Percentiles rank a stretch among this genome's conserved stretches.
These are phyloP conservation scores for Cercophora newfieldiana DNA, from an alignment of 495 filamentous ascomycete species.

Conservation along the genomic window DNA sequence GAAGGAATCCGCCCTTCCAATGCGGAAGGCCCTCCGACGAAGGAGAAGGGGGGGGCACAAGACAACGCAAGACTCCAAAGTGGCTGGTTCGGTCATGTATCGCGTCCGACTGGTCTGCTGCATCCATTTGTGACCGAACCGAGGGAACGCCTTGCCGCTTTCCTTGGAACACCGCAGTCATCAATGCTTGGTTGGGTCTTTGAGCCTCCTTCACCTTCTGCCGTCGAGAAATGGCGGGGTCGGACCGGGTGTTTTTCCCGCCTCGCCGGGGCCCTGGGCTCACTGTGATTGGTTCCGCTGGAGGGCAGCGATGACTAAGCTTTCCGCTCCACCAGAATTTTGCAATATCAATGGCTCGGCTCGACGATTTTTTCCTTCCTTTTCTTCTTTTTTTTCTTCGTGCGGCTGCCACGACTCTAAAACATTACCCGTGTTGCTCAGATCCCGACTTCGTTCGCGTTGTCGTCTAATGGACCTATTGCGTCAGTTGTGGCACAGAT, in stretches of 20 bases:
- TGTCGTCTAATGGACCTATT: slow-evolving; percentile 38
- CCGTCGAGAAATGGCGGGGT: slow-evolving; percentile 4
- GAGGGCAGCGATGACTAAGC: slow-evolving; percentile 9
- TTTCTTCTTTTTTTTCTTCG: slow-evolving; percentile 32
- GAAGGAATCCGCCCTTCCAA: slow-evolving; percentile 27
- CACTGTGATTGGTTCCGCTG: not conserved
- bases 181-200: not conserved
- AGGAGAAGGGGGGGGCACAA: not conserved
- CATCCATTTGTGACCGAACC: not conserved
- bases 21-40: slow-evolving; percentile 31
- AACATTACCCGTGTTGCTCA: slow-evolving; percentile 52
- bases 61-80: too few species aligned
- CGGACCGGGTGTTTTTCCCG: slow-evolving; percentile 17
- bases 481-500: slow-evolving; percentile 52
- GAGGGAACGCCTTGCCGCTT: not conserved
- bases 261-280: not conserved
- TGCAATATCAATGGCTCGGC: slow-evolving; percentile 13
- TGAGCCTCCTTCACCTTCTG: not conserved
- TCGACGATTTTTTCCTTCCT: slow-evolving; percentile 21
- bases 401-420: slow-evolving; percentile 43
- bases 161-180: slow-evolving; percentile 8
- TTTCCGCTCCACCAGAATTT: slow-evolving; percentile 16
- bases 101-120: slow-evolving; percentile 9
- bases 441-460: slow-evolving; percentile 36
- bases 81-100: not conserved